phyloP scores from a whole-genome alignment of 2,329 filamentous ascomycete species.

The Exophiala sideris region DNA sequence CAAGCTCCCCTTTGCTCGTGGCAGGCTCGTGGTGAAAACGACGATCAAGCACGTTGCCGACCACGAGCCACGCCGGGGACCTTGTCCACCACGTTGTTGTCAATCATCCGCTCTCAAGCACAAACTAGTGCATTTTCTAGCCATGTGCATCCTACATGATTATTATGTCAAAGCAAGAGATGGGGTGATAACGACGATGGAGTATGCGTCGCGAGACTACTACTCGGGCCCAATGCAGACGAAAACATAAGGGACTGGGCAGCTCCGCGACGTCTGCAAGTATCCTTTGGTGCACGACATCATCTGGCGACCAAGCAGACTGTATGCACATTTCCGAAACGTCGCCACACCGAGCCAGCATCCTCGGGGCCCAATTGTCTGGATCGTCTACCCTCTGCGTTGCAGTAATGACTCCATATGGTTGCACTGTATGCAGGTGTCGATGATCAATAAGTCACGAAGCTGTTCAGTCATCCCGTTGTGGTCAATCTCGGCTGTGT shows the following conservation, averaged over 20 bases:
- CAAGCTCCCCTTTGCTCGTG: neutral
- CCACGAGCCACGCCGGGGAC: neutral
- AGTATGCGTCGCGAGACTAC: neutral
- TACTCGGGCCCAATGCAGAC: neutral
- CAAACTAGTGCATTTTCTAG: too few species aligned
- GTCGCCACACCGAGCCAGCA: neutral
- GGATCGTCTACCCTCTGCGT: neutral
- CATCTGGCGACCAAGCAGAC: neutral
- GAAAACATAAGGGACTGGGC: neutral
- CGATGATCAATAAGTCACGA: neutral
- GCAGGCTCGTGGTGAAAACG: constrained; percentile 1
- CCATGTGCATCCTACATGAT: neutral
- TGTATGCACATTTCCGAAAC: neutral
- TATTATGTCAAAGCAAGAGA: neutral
- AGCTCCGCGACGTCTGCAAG: too few species aligned
- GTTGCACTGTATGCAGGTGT: neutral
- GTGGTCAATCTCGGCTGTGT: too few species aligned
- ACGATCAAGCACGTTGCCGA: constrained; percentile 6
- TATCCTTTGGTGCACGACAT: neutral
- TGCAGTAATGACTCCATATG: neutral
- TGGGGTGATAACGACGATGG: too few species aligned
- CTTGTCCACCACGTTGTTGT: constrained; percentile 9
- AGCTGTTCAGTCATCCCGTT: neutral
- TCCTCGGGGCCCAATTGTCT: neutral
- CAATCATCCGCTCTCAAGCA: neutral